Evolutionary conservation across 2,329 filamentous ascomycete genomes (phyloP), one percentile per base, ranked within the genome.

Genomic region (Penicillium sp.): DNA sequence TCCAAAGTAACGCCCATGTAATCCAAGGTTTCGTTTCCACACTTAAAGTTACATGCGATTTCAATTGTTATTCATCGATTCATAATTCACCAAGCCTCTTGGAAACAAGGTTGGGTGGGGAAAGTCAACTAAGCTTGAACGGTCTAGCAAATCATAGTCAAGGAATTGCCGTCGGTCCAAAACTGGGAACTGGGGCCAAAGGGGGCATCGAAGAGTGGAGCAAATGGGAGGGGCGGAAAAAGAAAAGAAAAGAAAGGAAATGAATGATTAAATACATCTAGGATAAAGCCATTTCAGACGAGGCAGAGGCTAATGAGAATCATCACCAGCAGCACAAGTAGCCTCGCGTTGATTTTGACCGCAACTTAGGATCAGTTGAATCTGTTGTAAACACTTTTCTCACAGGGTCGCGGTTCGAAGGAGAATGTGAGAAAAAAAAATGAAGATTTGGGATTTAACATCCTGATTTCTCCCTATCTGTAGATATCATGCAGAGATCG

Each of bases 21-120:
- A 32, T 32, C 29, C 29, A 7, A 32, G 29, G 11, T 11, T 32
- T 32, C 3, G 29, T 32, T 4, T 11, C 29, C 29, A 4, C 18
- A 32, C 7, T 32, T 32, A 32, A 32, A 32, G 29, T 32, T 32
- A 32, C 29, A 32, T 32, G 7, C 4, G 4, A 8, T 32, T 32
- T 11, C 29, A 32, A 32, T 32, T 32, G 7, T 32, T 4, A 5
- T 32, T 5, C 29, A 54, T 49, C 51, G 28, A 34, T 25, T 43
- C 40, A 32, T 43, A 47, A 55, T 47, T 47, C 40, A 43, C 43
- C 51, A 53, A 50, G 47, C 45, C 52, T 33, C 43, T 35, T 33
- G 41, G 13, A 45, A 57, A 53, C 49, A 55, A 47, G 51, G 55
- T 56, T 54, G 39, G 37, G 55, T 57, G 55, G 55, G 46, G 53